Evolutionary conservation across 345 rosid species (phyloP).

Genomic region (Moringa oleifera): DNA sequence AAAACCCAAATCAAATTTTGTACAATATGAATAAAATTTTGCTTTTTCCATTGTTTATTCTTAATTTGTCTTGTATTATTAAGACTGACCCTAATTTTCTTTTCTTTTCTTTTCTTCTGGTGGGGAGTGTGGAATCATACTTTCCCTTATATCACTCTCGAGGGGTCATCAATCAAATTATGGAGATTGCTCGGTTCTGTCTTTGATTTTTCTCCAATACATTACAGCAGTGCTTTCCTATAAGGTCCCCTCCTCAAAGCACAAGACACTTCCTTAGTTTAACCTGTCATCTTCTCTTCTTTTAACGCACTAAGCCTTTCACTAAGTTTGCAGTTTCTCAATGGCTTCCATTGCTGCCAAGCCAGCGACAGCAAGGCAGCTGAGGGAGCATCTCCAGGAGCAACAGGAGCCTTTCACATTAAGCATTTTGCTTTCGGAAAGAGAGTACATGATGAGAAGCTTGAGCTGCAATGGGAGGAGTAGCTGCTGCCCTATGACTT

Average conservation of each 20-base stretch:
- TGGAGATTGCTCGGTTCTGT: constrained; percentile 12
- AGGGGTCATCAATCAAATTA: too few species aligned
- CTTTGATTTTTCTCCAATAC: constrained; percentile 9
- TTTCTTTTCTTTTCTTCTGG: too few species aligned
- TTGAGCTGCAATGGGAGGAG: constrained; percentile 7
- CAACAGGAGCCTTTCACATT: constrained; percentile 34
- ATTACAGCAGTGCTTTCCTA: not conserved
- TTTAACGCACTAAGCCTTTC: not conserved
- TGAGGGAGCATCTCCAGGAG: constrained; percentile 31
- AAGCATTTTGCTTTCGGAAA: constrained; percentile 20
- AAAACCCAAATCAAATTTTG: too few species aligned
- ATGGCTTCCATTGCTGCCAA: constrained; percentile 18
- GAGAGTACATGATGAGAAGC: constrained; percentile 11
- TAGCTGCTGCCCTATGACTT: constrained; percentile 4
- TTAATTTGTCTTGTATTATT: too few species aligned
- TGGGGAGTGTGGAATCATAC: too few species aligned
- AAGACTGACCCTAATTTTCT: too few species aligned
- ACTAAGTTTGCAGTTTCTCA: constrained; percentile 10
- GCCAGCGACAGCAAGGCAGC: constrained; percentile 13
- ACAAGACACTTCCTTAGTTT: not conserved
- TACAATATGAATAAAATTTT: too few species aligned
- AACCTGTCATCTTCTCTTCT: not conserved
- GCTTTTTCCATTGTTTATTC: too few species aligned
- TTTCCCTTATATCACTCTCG: too few species aligned
- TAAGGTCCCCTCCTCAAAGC: not conserved